Evolutionary conservation across 2,329 filamentous ascomycete species (phyloP).

Genomic region (Pseudogymnoascus destructans): DNA sequence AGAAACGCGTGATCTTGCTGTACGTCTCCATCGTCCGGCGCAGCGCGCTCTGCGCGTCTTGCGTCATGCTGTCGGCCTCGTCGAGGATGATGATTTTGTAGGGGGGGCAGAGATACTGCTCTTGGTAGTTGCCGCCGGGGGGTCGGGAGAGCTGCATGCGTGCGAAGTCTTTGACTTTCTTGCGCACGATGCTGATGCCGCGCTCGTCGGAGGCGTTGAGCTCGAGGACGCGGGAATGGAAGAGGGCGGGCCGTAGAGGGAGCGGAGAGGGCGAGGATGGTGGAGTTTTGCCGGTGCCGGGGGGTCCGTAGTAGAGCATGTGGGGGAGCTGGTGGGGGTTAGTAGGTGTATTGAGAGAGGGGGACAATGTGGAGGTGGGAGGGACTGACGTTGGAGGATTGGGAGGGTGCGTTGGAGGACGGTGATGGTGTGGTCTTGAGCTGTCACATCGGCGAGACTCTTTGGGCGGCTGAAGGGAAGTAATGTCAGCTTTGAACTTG

Average conservation of each 20-base stretch:
- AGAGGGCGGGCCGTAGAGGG: constrained; percentile 94
- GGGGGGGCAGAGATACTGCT: constrained; percentile 79
- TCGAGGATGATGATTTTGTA: constrained; percentile 99
- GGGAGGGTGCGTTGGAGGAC: constrained; percentile 80
- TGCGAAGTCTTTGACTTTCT: constrained; percentile 98
- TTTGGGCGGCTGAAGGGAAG: constrained; percentile 62
- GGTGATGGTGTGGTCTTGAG: constrained; percentile 92
- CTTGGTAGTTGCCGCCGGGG: constrained; percentile 36
- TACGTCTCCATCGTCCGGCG: constrained; percentile 98
- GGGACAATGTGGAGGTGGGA: neutral
- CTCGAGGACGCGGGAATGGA: constrained; percentile 90
- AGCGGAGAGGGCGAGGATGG: constrained; percentile 89
- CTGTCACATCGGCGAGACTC: constrained; percentile 84
- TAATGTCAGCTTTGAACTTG: constrained; percentile 23
- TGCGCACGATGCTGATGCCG: constrained; percentile 89
- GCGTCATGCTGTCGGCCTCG: constrained; percentile 97
- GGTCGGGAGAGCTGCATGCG: constrained; percentile 85
- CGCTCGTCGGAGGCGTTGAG: constrained; percentile 98
- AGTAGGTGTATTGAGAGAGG: constrained; percentile 10
- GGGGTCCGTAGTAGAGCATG: constrained; percentile 98
- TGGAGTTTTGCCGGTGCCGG: constrained; percentile 97
- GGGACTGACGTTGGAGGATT: constrained; percentile 68
- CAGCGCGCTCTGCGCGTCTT: constrained; percentile 88
- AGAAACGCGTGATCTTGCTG: constrained; percentile 90
- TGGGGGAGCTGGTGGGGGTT: constrained; percentile 60